Conservation (phyloP, 2,329 filamentous ascomycete genomes). For the Xylariaceae sp. region DNA sequence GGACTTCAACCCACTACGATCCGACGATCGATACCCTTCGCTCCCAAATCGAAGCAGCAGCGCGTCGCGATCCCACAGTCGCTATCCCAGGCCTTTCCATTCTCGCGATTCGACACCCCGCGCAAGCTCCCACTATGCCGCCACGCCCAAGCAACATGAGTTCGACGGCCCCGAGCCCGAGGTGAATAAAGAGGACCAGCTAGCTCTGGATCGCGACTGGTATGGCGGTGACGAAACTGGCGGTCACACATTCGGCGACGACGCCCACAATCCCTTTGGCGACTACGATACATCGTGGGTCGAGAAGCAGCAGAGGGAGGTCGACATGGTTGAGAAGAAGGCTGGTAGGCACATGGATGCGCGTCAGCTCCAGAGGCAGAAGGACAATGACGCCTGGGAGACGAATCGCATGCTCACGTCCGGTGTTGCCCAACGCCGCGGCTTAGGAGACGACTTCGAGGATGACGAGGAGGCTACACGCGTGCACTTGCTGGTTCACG, state of each 20-base stretch:
- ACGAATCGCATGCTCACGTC: conserved; percentile 98
- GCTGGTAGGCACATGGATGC: conserved; percentile 66
- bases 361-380: conserved; percentile 79
- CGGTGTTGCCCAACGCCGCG: conserved; percentile 85
- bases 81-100: conserved; percentile 27
- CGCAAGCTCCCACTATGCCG: conserved; percentile 29
- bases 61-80: conserved; percentile 37
- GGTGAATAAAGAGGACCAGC: conserved; percentile 65
- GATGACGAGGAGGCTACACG: conserved; percentile 88
- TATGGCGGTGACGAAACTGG: conserved; percentile 84
- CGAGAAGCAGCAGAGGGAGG: conserved; percentile 66
- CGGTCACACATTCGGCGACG: conserved; percentile 80
- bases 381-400: conserved; percentile 97
- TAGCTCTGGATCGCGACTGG: conserved; percentile 85
- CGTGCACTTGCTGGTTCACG: conserved; percentile 88
- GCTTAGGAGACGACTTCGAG: conserved; percentile 77
- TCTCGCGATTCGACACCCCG: conserved; percentile 30
- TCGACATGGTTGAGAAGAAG: conserved; percentile 76
- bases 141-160: conserved; percentile 51
- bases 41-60: conserved; percentile 45
- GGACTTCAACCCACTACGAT: conserved; percentile 54
- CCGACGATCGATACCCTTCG: conserved; percentile 56
- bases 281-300: conserved; percentile 73
- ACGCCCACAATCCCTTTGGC: conserved; percentile 89
- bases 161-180: conserved; percentile 62